Evolutionary conservation across 768 basidiomycete genomes (phyloP).

Genomic region (Thelephora ganbajun): DNA sequence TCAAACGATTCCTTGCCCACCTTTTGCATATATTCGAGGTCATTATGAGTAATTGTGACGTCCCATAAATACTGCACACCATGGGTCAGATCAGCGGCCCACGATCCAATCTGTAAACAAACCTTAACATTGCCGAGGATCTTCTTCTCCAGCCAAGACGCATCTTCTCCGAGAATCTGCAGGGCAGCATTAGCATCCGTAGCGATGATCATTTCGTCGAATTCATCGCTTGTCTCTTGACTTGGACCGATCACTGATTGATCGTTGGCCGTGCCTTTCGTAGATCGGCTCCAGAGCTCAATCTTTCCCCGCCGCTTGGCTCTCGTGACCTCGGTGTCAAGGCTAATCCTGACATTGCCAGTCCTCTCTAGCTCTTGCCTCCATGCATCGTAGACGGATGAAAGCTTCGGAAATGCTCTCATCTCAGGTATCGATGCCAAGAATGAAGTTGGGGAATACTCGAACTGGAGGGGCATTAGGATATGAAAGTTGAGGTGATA

Average conservation of each 20-base stretch:
- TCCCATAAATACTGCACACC: constrained; percentile 23
- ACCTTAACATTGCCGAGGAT: constrained; percentile 29
- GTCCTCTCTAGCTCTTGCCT: constrained; percentile 10
- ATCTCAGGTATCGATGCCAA: constrained; percentile 22
- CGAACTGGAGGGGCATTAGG: constrained; percentile 7
- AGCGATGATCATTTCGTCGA: constrained; percentile 32
- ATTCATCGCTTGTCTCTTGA: constrained; percentile 15
- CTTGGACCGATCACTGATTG: constrained; percentile 6
- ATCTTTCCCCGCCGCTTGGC: constrained; percentile 2
- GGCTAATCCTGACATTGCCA: constrained; percentile 15
- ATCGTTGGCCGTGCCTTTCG: neutral
- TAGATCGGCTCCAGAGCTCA: too few relatives aligned
- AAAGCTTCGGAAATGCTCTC: constrained; percentile 21
- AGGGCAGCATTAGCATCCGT: constrained; percentile 29
- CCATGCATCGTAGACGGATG: constrained; percentile 18
- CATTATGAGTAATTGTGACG: constrained; percentile 37
- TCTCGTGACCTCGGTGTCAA: constrained; percentile 13
- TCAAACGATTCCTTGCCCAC: constrained; percentile 10
- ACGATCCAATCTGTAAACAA: too few relatives aligned
- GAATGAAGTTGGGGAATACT: constrained; percentile 18
- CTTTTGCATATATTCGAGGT: constrained; percentile 32
- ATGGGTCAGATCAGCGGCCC: too few relatives aligned
- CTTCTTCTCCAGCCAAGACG: constrained; percentile 23
- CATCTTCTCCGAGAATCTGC: constrained; percentile 25
- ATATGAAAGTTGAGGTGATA: too few relatives aligned